These are phyloP conservation scores for Trametes polyzona DNA, from an alignment of 1,284 basidiomycete species.

Conservation along the genomic window DNA sequence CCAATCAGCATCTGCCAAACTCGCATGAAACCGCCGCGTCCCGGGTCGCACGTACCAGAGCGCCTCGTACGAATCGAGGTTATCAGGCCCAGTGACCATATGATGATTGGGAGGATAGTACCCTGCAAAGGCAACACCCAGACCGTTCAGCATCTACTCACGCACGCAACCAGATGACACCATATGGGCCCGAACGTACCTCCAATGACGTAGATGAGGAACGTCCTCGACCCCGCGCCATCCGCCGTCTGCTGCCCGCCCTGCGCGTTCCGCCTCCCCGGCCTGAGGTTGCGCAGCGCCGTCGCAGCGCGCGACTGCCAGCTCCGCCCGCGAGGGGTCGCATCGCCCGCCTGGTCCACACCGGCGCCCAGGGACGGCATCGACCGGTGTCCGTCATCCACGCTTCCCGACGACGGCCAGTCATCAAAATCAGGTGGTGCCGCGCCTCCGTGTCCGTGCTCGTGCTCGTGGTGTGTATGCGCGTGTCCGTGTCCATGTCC, in stretches of 20 bases:
- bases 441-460: slow-evolving; percentile 4
- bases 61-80: slow-evolving; percentile 78
- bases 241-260: slow-evolving; percentile 34
- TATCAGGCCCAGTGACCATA: slow-evolving; percentile 77
- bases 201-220: slow-evolving; percentile 82
- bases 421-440: slow-evolving; percentile 6
- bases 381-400: slow-evolving; percentile 18
- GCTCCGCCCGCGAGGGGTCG: slow-evolving; percentile 32
- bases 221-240: slow-evolving; percentile 64
- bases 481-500: neutral
- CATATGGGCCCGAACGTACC: slow-evolving; percentile 44
- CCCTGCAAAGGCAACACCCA: slow-evolving; percentile 44
- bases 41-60: slow-evolving; percentile 58
- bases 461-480: neutral
- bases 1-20: neutral
- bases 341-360: slow-evolving; percentile 6
- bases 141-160: neutral
- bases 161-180: neutral
- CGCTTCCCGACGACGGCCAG: neutral
- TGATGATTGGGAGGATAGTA: slow-evolving; percentile 88
- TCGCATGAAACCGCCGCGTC: slow-evolving; percentile 9
- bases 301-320: slow-evolving; percentile 49
- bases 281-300: slow-evolving; percentile 57
- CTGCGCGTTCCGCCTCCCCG: slow-evolving; percentile 42
- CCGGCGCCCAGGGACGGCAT: neutral